Base-by-base conservation (phyloP, 352 stramenopile species). In the Elongisporangium anandrum region DNA sequence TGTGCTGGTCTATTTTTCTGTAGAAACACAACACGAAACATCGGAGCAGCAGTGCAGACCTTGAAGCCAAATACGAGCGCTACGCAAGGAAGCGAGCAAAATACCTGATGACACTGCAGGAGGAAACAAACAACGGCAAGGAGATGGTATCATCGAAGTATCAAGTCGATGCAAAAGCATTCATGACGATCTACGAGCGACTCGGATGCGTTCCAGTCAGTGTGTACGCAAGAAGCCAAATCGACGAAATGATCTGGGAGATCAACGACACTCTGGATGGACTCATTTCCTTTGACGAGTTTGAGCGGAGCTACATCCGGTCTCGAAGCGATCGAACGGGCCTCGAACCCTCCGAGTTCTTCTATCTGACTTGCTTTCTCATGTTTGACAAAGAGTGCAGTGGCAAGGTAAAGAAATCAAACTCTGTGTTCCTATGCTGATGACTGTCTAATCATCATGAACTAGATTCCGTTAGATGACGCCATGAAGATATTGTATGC, bases 331-430 rank as follows among this genome's bases (percentile, higher is more conserved):
- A 93, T 66, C 73, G 70, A 13, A 79, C 81, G 55, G 81, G 81
- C 0, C 63, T 92, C 23, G 84, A 94, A 52, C 84, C 84, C 6
- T 80, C 72, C 20, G 80, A 90, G 60, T 60, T 94, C 12, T 92
- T 94, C 55, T 90, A 87, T 64, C 64, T 94, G n/a, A 90, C 72
- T n/a, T 88, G 74, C 23, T 94, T 90, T 51, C 76, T 94, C 66
- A 90, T 90, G 76, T 90, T 88, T 50, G 84, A 92, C 71, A 90
- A 87, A 51, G 77, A 88, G 22, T 79, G 70, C 59, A 77, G 57
- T 17, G 84, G 84, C 38, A 80, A 77, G 67, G 80, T 90, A n/a
- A n/a, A n/a, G n/a, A n/a, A n/a, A n/a, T n/a, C n/a, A n/a, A n/a
- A n/a, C n/a, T n/a, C n/a, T n/a, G n/a, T n/a, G n/a, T n/a, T n/a